Evolutionary conservation across 306 rosid genomes (phyloP), one percentile per base, ranked within the genome.

Genomic region (Acacia acuminata): DNA sequence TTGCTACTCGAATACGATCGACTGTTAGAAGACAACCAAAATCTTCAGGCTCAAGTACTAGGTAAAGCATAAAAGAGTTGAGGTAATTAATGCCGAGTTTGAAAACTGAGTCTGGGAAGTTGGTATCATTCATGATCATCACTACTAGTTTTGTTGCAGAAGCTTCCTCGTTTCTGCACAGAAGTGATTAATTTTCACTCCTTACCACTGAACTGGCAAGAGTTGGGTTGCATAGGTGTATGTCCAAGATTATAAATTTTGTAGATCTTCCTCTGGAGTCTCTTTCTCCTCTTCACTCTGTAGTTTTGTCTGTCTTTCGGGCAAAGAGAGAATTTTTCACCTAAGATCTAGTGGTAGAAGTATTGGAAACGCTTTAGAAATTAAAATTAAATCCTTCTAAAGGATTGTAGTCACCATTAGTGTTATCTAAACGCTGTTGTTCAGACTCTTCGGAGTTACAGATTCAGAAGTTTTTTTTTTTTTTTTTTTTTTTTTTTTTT

Each of bases 11-110:
- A 93, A 74, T 93, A 91, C 11, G 98, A 91, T 77, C 85, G 93
- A 34, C 90, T 94, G 53, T 88, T 94, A 61, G 94, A 92, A 92
- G 97, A 92, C 77, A 94, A 92, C 89, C 98, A 94, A 82, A 90
- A 88, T 76, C 97, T 92, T 81, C 97, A 92, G 84, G 83, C 85
- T 90, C 94, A 89, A 84, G 64, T 85, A 44, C 25, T 53, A 36
- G 76, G 93, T 47, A 47, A 47, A 91, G 68, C 82, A 32, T 17
- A 89, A 66, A 63, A 77, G 79, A 82, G 73, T 69, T 91, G 84
- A 89, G 79, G 73, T 60, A 64, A 82, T 45, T 51, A 38, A 6
- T 6, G 45, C 27, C 44, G 75, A 86, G 80, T 53, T 78, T 4
- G 50, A 22, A 7, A 68, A 76, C 84, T 24, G 13, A 70, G 77